These are phyloP conservation scores for Akanthomyces lecanii DNA, from an alignment of 2,329 filamentous ascomycete species.

Conservation along the genomic window DNA sequence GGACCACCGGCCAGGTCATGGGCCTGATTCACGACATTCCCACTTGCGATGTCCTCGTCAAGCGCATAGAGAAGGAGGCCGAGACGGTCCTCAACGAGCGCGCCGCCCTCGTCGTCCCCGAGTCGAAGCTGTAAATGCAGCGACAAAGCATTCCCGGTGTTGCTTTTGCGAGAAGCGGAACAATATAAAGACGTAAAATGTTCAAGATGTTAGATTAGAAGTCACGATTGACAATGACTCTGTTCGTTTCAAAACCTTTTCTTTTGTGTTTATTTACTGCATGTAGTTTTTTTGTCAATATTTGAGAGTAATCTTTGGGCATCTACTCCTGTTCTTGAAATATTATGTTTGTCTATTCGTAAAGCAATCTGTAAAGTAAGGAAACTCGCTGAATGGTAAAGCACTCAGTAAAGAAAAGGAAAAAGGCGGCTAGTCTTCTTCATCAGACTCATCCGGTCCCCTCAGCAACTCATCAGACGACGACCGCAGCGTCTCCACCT, in stretches of 20 bases:
- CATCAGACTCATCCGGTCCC: too few relatives aligned
- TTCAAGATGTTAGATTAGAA: not conserved
- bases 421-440: too few relatives aligned
- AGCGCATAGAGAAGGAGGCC: conserved; percentile 74
- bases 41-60: conserved; percentile 64
- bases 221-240: not conserved
- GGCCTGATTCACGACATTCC: conserved; percentile 81
- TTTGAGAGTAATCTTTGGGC: not conserved
- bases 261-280: not conserved
- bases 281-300: not conserved
- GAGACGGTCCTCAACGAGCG: conserved; percentile 60
- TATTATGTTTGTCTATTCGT: too few relatives aligned
- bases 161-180: not conserved
- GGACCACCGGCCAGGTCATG: conserved; percentile 96
- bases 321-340: too few relatives aligned
- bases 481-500: too few relatives aligned
- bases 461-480: too few relatives aligned
- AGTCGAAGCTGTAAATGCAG: conserved; percentile 53
- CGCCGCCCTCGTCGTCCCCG: conserved; percentile 49
- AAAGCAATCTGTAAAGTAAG: too few relatives aligned
- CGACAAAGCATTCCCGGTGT: too few relatives aligned
- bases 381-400: too few relatives aligned
- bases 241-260: not conserved
- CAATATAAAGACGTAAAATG: not conserved
- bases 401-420: too few relatives aligned